These are phyloP conservation scores for Stemphylium lycopersici DNA, from an alignment of 2,329 filamentous ascomycete species.

Conservation along the genomic window DNA sequence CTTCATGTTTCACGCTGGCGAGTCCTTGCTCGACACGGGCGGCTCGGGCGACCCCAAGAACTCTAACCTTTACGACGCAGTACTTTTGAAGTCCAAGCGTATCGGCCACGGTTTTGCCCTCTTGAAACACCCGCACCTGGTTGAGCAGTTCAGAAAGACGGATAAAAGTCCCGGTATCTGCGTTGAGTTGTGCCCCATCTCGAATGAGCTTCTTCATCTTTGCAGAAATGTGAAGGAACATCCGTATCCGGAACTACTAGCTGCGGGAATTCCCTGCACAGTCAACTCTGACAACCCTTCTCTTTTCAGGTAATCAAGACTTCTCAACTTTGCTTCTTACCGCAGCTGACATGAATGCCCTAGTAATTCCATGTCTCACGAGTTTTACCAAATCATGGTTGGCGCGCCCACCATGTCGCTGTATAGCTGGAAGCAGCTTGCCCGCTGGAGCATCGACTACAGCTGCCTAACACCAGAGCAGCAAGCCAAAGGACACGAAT, in stretches of 20 bases:
- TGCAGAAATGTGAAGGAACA: slow-evolving; percentile 70
- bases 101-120: slow-evolving; percentile 78
- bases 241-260: slow-evolving; percentile 69
- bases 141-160: slow-evolving; percentile 63
- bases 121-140: slow-evolving; percentile 66
- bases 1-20: slow-evolving; percentile 78
- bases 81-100: slow-evolving; percentile 69
- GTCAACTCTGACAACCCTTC: slow-evolving; percentile 78
- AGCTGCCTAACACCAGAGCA: slow-evolving; percentile 51
- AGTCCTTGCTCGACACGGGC: slow-evolving; percentile 70
- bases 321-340: not conserved
- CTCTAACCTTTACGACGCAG: slow-evolving; percentile 71
- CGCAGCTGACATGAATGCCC: not conserved
- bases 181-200: slow-evolving; percentile 78
- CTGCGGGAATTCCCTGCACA: slow-evolving; percentile 75
- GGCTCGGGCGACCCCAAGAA: slow-evolving; percentile 62
- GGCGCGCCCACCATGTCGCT: slow-evolving; percentile 71
- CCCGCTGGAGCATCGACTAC: slow-evolving; percentile 55
- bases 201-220: slow-evolving; percentile 75
- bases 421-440: slow-evolving; percentile 71
- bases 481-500: slow-evolving; percentile 44
- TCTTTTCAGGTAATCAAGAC: slow-evolving; percentile 63
- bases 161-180: slow-evolving; percentile 56
- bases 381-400: slow-evolving; percentile 78
- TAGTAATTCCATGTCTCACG: slow-evolving; percentile 73